Evolutionary conservation across 1,139 yeast species (phyloP), one percentile per base, ranked within the genome.

Genomic region (Taphrina sp.): DNA sequence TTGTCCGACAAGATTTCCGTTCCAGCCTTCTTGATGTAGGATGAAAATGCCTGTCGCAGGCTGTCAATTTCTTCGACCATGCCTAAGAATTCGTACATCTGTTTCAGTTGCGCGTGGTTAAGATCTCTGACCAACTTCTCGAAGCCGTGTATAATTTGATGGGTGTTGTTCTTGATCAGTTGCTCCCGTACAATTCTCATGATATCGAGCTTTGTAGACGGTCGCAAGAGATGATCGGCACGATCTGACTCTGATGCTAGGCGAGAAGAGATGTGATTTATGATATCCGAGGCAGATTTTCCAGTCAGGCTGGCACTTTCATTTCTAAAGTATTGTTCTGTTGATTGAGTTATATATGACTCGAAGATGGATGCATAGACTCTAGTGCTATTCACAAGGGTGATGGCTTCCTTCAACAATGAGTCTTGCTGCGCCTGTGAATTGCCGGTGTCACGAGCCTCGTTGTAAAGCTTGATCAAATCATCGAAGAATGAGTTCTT

Each of bases 21-120:
- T 10, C 62, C 62, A 26, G 57, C 60, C 19, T 37, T 36, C n/a
- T 42, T 45, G 41, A 59, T 58, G 33, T 60, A 59, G 8, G 36
- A 55, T 16, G 59, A 35, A 47, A 55, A 59, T 4, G 62, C 60
- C 8, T 24, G 19, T 5, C 60, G 36, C 34, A 59, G 20, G 3
- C 19, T 14, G 17, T 42, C 46, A 3, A 4, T 20, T 41, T 56
- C 51, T 3, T 43, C 49, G 8, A 58, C 58, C 17, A 52, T 46
- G 2, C 23, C 10, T 7, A 59, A 20, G 23, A 59, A 39, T n/a
- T 41, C 55, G 28, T 58, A 53, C 47, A 60, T 37, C 4, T 19
- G 31, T 5, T 36, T 14, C 7, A 60, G 58, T 14, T 53, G 37
- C 20, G 22, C 35, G 2, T 44, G 19, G 23, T 59, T 60, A 17